Base-by-base conservation (phyloP, 208 protist species). In the Herpetomonas tarakana region DNA sequence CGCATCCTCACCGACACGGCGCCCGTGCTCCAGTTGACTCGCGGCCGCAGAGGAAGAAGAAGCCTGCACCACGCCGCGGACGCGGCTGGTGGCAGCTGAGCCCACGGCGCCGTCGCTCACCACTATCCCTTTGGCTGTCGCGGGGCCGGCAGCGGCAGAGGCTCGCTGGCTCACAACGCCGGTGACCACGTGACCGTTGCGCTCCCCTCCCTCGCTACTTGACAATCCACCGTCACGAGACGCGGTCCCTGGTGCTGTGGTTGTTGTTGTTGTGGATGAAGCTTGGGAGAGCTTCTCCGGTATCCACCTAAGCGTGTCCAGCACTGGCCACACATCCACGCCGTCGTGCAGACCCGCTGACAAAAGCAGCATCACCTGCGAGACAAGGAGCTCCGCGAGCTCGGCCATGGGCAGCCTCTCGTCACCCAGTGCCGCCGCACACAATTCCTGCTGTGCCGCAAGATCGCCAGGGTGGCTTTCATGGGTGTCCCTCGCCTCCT, bases 301-400 rank as follows among this genome's bases (percentile, higher is more conserved):
- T 7, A 74, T 47, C 3, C 45, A 65, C 39, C 71, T 52, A 2
- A 90, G 63, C 26, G 81, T 78, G 45, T 82, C 73, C 18, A 90
- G 65, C 22, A 90, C 76, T n/a, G 68, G 65, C 83, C 78, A 86
- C 49, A 86, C 52, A 19, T 81, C 71, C 18, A 69, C 31, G 2
- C 55, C 67, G 12, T 71, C 63, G 31, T 65, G 35, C 19, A 90
- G 73, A 21, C 76, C 78, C 14, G 68, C 41, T 1, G 78, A 86
- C 1, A 86, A 55, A 11, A 78, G 67, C 28, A 59, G 22, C n/a
- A 74, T 75, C 21, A 76, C 49, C 29, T 67, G 50, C 2, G 50
- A 49, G 19, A 76, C 58, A 50, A 76, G 70, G 14, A 21, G 14
- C 27, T 76, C 70, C 22, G 70, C 52, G 24, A 78, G 66, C 59